Base-by-base conservation (phyloP, 192 early-diverging fungal genomes). In the Podila minutissima region DNA sequence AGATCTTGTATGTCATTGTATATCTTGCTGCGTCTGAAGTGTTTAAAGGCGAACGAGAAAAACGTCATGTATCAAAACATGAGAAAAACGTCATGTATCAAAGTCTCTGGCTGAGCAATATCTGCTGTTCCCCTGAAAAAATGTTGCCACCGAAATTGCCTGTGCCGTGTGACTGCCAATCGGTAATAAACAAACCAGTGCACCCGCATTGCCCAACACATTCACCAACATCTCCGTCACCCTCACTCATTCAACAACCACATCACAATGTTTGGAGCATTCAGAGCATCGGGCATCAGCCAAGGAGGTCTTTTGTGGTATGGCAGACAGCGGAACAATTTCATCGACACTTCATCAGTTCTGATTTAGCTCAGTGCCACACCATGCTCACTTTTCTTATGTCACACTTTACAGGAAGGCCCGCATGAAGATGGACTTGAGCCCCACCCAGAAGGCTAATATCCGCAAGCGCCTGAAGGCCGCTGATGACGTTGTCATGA, bases 381-480 rank as follows among this genome's bases (percentile, higher is more conserved):
- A 37, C 35, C 35, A 46, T 46, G 41, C 28, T 62, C 51, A 53
- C 48, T 46, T 38, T 70, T 20, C 3, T 37, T 64, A 61, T 26
- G 24, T 28, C 31, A 37, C 15, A 10, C 35, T 31, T 17, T 17
- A 29, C 67, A 81, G 77, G 77, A 81, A 81, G 67, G 77, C 77
- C 10, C 77, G 77, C 77, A 73, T 73, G 71, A 81, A 81, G 67
- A 81, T 81, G 77, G 71, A 81, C 67, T 59, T 95, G 86, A 90
- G 88, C 86, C 77, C 84, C 62, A 95, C 94, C 17, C 90, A 94
- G 65, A 95, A 95, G 68, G 93, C 92, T 64, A 95, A 95, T 77
- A 92, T 94, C 33, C 91, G 94, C 73, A 94, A 95, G 89, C 90
- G 94, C 26, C 86, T 95, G 67, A 93, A 87, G 71, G 91, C 90